Evolutionary conservation across 2,329 filamentous ascomycete species (phyloP).

Genomic region (Coniosporium tulheliwenetii): DNA sequence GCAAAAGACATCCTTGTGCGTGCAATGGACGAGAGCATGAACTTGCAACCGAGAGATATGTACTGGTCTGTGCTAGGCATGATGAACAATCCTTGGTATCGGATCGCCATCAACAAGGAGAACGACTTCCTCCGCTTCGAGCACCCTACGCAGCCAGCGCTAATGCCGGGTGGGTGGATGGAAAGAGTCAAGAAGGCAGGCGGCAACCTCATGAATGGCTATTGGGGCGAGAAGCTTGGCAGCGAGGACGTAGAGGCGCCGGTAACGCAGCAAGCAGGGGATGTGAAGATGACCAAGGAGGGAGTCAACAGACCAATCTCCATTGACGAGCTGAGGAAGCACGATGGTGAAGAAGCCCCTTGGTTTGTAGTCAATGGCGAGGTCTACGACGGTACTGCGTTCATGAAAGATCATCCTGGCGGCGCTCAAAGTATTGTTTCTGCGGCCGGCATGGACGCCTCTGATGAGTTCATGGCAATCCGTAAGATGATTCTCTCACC

Average conservation of each 20-base stretch:
- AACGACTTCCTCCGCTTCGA: slow-evolving; percentile 56
- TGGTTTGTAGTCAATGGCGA: slow-evolving; percentile 86
- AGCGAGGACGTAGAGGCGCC: slow-evolving; percentile 29
- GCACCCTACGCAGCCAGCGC: slow-evolving; percentile 69
- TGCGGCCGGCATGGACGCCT: slow-evolving; percentile 66
- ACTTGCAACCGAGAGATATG: slow-evolving; percentile 78
- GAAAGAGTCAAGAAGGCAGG: slow-evolving; percentile 72
- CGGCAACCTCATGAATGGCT: slow-evolving; percentile 64
- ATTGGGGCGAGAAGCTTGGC: slow-evolving; percentile 62
- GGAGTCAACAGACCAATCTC: slow-evolving; percentile 47
- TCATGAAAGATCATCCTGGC: slow-evolving; percentile 70
- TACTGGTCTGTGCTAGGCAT: slow-evolving; percentile 92
- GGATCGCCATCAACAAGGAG: slow-evolving; percentile 60
- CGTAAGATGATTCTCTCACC: slow-evolving; percentile 39
- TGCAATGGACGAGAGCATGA: slow-evolving; percentile 82
- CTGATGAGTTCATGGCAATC: slow-evolving; percentile 84
- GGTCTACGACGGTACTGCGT: slow-evolving; percentile 73
- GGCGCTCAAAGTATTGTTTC: slow-evolving; percentile 72
- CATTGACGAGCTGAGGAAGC: slow-evolving; percentile 55
- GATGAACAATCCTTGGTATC: slow-evolving; percentile 97
- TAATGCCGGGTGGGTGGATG: slow-evolving; percentile 82
- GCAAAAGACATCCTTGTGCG: slow-evolving; percentile 65
- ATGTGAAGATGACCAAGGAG: slow-evolving; percentile 65
- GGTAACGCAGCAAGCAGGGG: slow-evolving; percentile 36
- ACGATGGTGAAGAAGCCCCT: slow-evolving; percentile 48